phyloP scores from a whole-genome alignment of 148 eudicot genomes.

The Rhododendron vialii region DNA sequence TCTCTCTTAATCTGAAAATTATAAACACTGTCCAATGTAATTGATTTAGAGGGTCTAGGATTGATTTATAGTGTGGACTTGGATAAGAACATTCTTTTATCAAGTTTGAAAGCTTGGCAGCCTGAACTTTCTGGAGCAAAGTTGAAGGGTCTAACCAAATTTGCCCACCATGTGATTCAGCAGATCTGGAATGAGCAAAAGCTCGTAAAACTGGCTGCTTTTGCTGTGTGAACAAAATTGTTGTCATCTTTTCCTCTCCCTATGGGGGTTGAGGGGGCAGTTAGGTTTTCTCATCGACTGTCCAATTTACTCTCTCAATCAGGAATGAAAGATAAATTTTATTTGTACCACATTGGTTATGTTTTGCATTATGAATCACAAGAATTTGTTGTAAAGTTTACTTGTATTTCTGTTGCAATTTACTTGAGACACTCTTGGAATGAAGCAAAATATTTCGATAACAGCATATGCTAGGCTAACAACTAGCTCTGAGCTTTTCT shows the following conservation, averaged over 20 bases:
- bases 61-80: not conserved
- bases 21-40: not conserved
- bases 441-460: not conserved
- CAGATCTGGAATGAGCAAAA: not conserved
- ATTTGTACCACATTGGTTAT: not conserved
- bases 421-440: not conserved
- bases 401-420: not conserved
- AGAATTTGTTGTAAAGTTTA: not conserved
- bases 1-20: not conserved
- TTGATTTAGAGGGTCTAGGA: not conserved
- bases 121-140: constrained; percentile 12
- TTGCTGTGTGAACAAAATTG: not conserved
- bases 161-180: not conserved
- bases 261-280: constrained; percentile 10
- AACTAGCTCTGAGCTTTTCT: too few species aligned
- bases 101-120: constrained; percentile 12
- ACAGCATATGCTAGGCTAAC: not conserved
- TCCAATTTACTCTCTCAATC: not conserved
- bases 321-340: not conserved
- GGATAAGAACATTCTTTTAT: constrained; percentile 14
- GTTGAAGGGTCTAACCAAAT: constrained; percentile 6
- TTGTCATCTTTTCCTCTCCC: constrained; percentile 2
- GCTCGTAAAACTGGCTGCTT: constrained; percentile 2
- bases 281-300: constrained; percentile 1
- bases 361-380: not conserved